These are phyloP conservation scores for Rauvolfia tetraphylla DNA, from an alignment of 257 asterid species.

Conservation along the genomic window DNA sequence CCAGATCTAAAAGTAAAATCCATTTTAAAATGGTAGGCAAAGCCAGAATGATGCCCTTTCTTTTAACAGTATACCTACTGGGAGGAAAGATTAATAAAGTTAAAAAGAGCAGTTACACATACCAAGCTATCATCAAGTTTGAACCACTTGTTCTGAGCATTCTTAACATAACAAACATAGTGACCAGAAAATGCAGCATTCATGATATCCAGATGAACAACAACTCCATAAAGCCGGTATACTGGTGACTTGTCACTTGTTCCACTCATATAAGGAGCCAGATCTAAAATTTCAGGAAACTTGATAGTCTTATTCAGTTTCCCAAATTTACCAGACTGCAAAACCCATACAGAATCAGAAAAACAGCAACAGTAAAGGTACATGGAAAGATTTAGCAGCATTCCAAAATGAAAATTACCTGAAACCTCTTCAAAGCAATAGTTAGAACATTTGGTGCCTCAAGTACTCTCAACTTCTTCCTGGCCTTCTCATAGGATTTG, in stretches of 20 bases:
- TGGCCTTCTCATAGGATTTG: constrained; percentile 71
- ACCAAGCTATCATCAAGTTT: constrained; percentile 69
- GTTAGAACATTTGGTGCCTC: constrained; percentile 91
- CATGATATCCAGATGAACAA: constrained; percentile 72
- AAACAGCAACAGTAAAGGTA: constrained; percentile 9
- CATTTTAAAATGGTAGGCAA: background rate
- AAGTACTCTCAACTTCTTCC: constrained; percentile 69
- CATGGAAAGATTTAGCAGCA: background rate
- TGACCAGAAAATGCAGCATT: constrained; percentile 80
- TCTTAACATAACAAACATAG: constrained; percentile 71
- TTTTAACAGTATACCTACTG: background rate
- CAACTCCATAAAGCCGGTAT: constrained; percentile 75
- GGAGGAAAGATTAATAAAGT: background rate
- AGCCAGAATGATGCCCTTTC: background rate
- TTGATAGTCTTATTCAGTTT: constrained; percentile 68
- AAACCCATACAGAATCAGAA: constrained; percentile 5
- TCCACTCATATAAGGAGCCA: constrained; percentile 80
- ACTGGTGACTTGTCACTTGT: constrained; percentile 79
- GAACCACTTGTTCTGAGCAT: constrained; percentile 68
- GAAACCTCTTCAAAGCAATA: constrained; percentile 79
- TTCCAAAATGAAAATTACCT: constrained; percentile 36
- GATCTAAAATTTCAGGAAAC: constrained; percentile 65
- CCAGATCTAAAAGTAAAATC: background rate
- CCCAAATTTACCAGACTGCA: constrained; percentile 71
- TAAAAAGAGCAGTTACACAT: constrained; percentile 15